Conservation (phyloP, 2,329 filamentous ascomycete species). For the Cladosporium colombiae region DNA sequence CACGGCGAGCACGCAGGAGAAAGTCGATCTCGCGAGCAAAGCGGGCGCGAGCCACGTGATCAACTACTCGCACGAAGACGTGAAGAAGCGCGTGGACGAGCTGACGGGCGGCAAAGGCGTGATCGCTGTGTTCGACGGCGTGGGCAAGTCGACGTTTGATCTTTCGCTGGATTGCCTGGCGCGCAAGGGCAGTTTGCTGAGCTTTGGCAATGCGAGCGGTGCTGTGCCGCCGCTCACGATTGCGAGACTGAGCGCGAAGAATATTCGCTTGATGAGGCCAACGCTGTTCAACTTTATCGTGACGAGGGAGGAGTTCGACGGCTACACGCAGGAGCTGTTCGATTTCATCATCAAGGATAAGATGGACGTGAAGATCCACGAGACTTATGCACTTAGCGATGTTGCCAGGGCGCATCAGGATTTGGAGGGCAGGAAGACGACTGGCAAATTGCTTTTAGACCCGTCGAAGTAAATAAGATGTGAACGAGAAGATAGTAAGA, state of each 20-base stretch:
- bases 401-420: constrained; percentile 72
- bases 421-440: constrained; percentile 78
- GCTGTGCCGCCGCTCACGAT: constrained; percentile 70
- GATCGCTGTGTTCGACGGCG: constrained; percentile 79
- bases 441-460: constrained; percentile 78
- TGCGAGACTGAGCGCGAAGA: constrained; percentile 68
- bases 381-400: constrained; percentile 74
- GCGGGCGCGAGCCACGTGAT: constrained; percentile 73
- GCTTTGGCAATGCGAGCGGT: constrained; percentile 81
- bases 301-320: constrained; percentile 69
- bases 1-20: constrained; percentile 72
- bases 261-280: constrained; percentile 74
- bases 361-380: constrained; percentile 72
- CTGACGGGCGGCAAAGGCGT: constrained; percentile 73
- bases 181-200: constrained; percentile 74
- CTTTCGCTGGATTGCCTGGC: constrained; percentile 71
- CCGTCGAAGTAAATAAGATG: constrained; percentile 40
- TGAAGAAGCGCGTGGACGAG: constrained; percentile 62
- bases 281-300: constrained; percentile 69
- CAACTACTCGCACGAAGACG: constrained; percentile 64
- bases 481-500: not conserved
- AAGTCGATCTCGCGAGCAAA: constrained; percentile 67
- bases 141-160: constrained; percentile 84
- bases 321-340: constrained; percentile 72
- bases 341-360: constrained; percentile 68